Base-by-base conservation (phyloP, 2,329 filamentous ascomycete genomes). In the Fusarium musae region DNA sequence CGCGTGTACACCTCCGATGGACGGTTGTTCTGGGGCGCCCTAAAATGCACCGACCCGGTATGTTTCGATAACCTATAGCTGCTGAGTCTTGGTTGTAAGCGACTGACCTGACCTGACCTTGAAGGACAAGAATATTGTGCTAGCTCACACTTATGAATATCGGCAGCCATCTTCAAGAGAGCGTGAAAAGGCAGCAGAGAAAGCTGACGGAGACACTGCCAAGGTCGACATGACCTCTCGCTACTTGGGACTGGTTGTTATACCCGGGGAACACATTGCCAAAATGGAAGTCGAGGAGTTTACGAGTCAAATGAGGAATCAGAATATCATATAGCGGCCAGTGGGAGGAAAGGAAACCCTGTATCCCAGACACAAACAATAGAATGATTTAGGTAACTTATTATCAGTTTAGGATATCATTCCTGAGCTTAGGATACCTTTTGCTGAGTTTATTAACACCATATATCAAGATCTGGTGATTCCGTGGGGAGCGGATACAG, bases 31-130 rank as follows among this genome's bases (percentile, higher is more conserved):
- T 90, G 95, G 62, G 96, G 96, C 26, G 88, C 91, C 72, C 93
- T 99, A 84, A 98, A 97, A 83, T 99, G 96, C 85, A 98, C 95
- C 36, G 96, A 99, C 85, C 91, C 93, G 67, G 95, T 97, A 84
- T 57, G 89, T 86, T 42, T 52, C 30, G 2, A 58, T 73, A 67
- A 72, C 60, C 46, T 66, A 49, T 53, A 67, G 54, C 28, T 40
- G 28, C 12, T 46, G 17, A 49, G 30, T 40, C 13, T 19, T 13
- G 7, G 10, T 11, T 28, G 32, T 34, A 42, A 36, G 34, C 37
- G 16, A 47, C 59, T 66, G 19, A 59, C 26, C 54, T 67, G 17
- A 62, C 42, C 59, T 47, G 70, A 37, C 30, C 32, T 11, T 34
- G 76, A 53, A 97, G 95, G 93, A 97, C 70, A 90, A 89, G 77